Base-by-base conservation (phyloP, 2,329 filamentous ascomycete genomes). In the Stemphylium beticola region DNA sequence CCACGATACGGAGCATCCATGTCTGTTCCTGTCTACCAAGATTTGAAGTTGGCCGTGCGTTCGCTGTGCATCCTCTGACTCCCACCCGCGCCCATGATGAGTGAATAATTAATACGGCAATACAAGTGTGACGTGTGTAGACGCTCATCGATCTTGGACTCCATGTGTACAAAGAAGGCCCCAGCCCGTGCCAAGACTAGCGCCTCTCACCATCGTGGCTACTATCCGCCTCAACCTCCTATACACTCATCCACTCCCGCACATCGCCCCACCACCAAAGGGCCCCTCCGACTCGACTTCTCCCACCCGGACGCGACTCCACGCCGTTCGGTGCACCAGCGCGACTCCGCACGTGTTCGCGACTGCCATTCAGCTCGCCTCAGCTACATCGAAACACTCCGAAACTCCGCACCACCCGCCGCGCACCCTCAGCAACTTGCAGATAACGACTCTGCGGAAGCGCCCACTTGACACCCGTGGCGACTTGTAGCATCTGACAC, bases 381-480 rank as follows among this genome's bases (percentile, higher is more conserved):
- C 54, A 60, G 53, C 33, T 40, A 53, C 52, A 54, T 58, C 64
- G 52, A 61, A 64, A 61, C 53, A 17, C 41, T 37, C 68, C 68
- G 64, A 66, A 59, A 61, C 67, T 69, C 68, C 68, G 64, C 65
- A 52, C 60, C 65, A 51, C 62, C 53, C 67, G 70, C 72, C 69
- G 70, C 72, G 64, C 66, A 64, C 65, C 57, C 60, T 62, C 58
- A 60, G 49, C 58, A 65, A 61, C 64, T 54, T 61, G 65, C 67
- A 68, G 65, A 68, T 60, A 61, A 68, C 72, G 64, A 67, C 66
- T 74, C 73, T 71, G 69, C 73, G 72, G 74, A 76, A 76, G 74
- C 74, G 74, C 73, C 64, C 46, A 74, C 71, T 73, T 37, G 46
- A 55, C 55, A 60, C 58, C 62, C 69, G 75, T 76, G 75, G 74